Evolutionary conservation across 352 stramenopile genomes (phyloP).

Genomic region (Phytophthora crassamura): DNA sequence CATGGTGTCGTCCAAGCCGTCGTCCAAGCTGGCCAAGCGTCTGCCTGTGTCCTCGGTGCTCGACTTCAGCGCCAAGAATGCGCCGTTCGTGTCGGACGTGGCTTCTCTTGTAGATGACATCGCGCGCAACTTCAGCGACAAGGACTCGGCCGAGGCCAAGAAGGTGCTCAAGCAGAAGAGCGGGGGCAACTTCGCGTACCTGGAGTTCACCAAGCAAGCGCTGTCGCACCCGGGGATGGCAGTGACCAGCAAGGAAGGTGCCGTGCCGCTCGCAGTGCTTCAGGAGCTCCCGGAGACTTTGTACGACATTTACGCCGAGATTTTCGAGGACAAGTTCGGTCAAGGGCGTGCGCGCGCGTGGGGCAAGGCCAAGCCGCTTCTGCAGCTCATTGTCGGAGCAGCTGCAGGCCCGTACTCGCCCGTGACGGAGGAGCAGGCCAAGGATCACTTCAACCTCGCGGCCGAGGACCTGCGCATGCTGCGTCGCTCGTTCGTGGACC

Average conservation of each 20-base stretch:
- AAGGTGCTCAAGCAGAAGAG: conserved; percentile 72
- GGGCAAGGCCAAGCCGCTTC: conserved; percentile 74
- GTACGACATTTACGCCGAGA: conserved; percentile 85
- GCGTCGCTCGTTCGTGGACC: conserved; percentile 77
- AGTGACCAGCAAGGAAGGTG: conserved; percentile 43
- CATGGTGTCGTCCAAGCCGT: conserved; percentile 75
- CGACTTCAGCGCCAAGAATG: conserved; percentile 77
- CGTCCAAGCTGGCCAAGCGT: conserved; percentile 57
- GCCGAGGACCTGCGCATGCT: conserved; percentile 76
- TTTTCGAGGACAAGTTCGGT: conserved; percentile 91
- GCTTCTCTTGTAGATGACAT: conserved; percentile 67
- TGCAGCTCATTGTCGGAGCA: conserved; percentile 76
- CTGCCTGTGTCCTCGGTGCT: conserved; percentile 76
- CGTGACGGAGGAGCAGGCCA: conserved; percentile 73
- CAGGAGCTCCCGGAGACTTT: conserved; percentile 80
- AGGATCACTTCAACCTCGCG: conserved; percentile 59
- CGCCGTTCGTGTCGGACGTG: conserved; percentile 62
- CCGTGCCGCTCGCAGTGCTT: conserved; percentile 66
- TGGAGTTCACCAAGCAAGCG: conserved; percentile 83
- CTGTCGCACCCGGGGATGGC: conserved; percentile 71
- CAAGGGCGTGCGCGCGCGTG: conserved; percentile 76
- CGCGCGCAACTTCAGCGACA: conserved; percentile 49
- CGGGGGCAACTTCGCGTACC: conserved; percentile 77
- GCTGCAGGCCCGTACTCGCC: conserved; percentile 74
- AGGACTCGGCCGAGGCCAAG: conserved; percentile 53